Evolutionary conservation across 169 alveolate species (phyloP), one percentile per base, ranked within the genome.

Genomic region (Plasmodium yoelii): DNA sequence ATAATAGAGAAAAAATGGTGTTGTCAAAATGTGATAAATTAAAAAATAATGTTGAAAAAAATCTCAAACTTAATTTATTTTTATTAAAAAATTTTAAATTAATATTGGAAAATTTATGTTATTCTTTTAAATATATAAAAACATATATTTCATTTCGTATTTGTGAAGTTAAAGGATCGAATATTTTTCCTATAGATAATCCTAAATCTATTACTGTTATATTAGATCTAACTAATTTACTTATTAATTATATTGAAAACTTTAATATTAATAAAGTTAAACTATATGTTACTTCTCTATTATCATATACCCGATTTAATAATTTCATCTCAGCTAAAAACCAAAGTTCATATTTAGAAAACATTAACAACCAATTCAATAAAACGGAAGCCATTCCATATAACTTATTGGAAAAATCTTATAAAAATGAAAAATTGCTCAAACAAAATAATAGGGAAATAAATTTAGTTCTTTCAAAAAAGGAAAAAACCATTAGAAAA

Each of bases 121-220:
- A 82, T n/a, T 44, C 73, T 7, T 68, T 82, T 34, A 57, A 53
- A 15, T 82, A 34, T 65, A 12, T 82, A 53, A 82, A 57, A 71
- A 56, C 90, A 5, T 82, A 82, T 22, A 67, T 67, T 6, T 82
- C 90, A 0, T 82, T 67, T 82, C 90, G 90, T 26, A 53, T 82
- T 22, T 82, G 77, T 19, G 90, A 82, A 47, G 61, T 34, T 26
- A 82, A 82, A 42, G 72, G 86, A 53, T 65, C 64, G 8, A 61
- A 42, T 2, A 8, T 13, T 34, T 46, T 82, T 8, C 42, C 51
- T 22, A 46, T 68, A 42, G 63, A 68, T 26, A 68, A 82, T 46
- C 69, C 71, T 15, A 67, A 46, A 59, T 15, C 47, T 10, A 67
- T 82, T 70, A 67, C 73, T 12, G 34, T 28, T 39, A 47, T 82